Percentiles rank a stretch among this genome's conserved stretches.
phyloP scores from a whole-genome alignment of 2,329 filamentous ascomycete genomes.

The Blastomyces parvus region DNA sequence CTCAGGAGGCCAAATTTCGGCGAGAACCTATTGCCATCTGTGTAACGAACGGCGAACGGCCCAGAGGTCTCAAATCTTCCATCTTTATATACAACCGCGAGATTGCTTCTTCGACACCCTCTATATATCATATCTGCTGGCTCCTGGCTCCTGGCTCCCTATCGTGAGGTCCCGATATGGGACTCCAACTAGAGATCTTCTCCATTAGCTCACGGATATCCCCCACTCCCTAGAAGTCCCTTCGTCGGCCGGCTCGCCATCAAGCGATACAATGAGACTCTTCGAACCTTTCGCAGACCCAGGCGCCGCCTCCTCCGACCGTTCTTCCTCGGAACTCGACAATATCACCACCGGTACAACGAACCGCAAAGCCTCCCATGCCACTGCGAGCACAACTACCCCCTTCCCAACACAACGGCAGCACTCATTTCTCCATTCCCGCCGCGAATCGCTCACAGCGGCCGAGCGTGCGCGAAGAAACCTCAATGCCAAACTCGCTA shows the following conservation, averaged over 20 bases:
- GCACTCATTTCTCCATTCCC: constrained; percentile 11
- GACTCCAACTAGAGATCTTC: neutral
- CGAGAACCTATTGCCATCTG: neutral
- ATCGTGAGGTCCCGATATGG: constrained; percentile 4
- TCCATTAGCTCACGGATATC: neutral
- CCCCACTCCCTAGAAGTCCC: neutral
- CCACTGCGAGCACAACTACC: constrained; percentile 9
- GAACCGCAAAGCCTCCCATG: constrained; percentile 7
- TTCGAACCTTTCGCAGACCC: neutral
- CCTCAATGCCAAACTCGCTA: constrained; percentile 44
- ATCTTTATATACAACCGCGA: neutral
- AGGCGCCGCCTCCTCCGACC: constrained; percentile 9
- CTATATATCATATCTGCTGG: neutral
- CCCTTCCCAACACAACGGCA: constrained; percentile 8
- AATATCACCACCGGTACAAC: constrained; percentile 8
- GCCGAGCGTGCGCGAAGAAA: constrained; percentile 35
- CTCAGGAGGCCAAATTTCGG: neutral
- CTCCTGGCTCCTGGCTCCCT: neutral
- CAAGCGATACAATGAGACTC: neutral
- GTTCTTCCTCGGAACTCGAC: constrained; percentile 14
- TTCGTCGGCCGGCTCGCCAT: neutral
- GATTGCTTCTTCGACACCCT: neutral
- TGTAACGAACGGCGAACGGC: neutral
- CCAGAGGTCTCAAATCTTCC: neutral
- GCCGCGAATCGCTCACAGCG: constrained; percentile 21